Percentiles rank a stretch among this genome's conserved stretches.
Evolutionary conservation across 2,329 filamentous ascomycete species (phyloP).

Genomic region (Dactylellina drechsleri): DNA sequence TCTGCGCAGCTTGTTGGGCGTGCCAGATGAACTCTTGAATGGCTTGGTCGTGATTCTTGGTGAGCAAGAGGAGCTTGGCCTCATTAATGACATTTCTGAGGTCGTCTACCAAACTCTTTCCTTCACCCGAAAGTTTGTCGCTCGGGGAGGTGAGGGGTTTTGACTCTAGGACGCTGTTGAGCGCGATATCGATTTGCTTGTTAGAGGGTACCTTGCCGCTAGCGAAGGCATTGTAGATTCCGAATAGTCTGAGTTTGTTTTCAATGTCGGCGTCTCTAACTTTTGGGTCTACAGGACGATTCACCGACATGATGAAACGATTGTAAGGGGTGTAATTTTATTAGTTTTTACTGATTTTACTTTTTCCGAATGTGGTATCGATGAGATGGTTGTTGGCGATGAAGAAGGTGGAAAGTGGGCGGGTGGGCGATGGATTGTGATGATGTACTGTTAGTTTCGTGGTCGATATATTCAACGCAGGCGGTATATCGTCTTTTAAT

Average conservation of each 20-base stretch:
- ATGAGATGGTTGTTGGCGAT: slow-evolving; percentile 3
- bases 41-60: slow-evolving; percentile 94
- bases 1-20: slow-evolving; percentile 75
- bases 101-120: slow-evolving; percentile 79
- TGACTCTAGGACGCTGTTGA: slow-evolving; percentile 86
- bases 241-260: slow-evolving; percentile 89
- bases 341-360: slow-evolving; percentile 1
- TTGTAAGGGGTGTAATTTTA: slow-evolving; percentile 11
- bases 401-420: not conserved
- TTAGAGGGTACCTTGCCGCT: slow-evolving; percentile 66
- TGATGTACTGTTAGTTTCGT: not conserved
- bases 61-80: slow-evolving; percentile 83
- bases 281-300: slow-evolving; percentile 56
- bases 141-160: slow-evolving; percentile 75
- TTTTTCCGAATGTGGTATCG: not conserved
- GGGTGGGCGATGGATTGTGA: not conserved
- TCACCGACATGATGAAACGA: slow-evolving; percentile 56
- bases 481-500: no score
- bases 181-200: slow-evolving; percentile 91
- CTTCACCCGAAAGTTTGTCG: slow-evolving; percentile 81
- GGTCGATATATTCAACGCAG: not conserved
- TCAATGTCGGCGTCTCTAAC: slow-evolving; percentile 58
- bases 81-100: slow-evolving; percentile 81
- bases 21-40: slow-evolving; percentile 98
- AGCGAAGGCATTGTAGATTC: slow-evolving; percentile 73